These are phyloP conservation scores for Pelargonium exstipulatum DNA, from an alignment of 441 rosid genomes.

Conservation along the genomic window DNA sequence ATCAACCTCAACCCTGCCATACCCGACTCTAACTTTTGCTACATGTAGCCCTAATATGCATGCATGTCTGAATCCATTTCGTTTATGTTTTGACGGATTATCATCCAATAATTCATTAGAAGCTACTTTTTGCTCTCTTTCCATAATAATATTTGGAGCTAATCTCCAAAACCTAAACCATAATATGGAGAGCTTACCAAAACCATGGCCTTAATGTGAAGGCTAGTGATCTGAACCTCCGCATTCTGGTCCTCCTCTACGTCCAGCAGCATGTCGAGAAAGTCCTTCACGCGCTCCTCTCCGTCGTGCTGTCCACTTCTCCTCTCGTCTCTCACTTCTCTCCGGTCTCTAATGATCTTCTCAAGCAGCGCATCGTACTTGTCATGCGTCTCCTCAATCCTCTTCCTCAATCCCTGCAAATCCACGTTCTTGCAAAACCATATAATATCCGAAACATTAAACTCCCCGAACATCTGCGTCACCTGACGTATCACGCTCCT, in stretches of 20 bases:
- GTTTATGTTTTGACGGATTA: no score
- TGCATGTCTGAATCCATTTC: no score
- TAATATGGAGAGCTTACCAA: conserved; percentile 15
- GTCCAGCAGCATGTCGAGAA: conserved; percentile 31
- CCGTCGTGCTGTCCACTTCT: neutral
- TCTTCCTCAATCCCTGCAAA: conserved; percentile 28
- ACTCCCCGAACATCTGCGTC: no score
- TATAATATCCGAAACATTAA: conserved; percentile 31
- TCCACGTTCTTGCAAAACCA: conserved; percentile 34
- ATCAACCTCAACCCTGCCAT: no score
- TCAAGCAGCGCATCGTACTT: conserved; percentile 29
- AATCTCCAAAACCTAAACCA: no score
- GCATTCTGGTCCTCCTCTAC: conserved; percentile 19
- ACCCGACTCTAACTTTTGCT: no score
- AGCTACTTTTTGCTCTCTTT: no score
- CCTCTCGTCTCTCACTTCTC: conserved; percentile 12
- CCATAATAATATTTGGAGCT: no score
- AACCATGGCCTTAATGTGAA: conserved; percentile 30
- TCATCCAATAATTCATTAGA: no score
- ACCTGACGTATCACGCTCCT: no score
- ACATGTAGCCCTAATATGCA: no score
- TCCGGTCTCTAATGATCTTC: conserved; percentile 20
- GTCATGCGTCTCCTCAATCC: conserved; percentile 14
- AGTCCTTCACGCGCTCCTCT: conserved; percentile 17
- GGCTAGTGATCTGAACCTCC: conserved; percentile 25